Evolutionary conservation across 148 eudicot species (phyloP), one percentile per base, ranked within the genome.

Genomic region (Rhododendron williamsianum): DNA sequence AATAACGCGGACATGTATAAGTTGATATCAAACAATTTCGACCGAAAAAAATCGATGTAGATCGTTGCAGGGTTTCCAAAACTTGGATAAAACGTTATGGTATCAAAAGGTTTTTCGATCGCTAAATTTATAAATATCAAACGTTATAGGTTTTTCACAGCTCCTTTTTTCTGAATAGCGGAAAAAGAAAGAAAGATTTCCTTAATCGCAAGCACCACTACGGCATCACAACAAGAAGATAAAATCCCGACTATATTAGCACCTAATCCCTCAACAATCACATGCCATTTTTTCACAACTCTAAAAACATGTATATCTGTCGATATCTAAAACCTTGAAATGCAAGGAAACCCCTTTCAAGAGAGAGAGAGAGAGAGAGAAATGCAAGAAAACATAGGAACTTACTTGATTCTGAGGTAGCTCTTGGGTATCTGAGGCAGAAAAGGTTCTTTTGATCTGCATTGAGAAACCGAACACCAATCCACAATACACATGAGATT

Each of bases 351-450:
- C 18, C 56, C 56, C 56, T 52, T 52, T 52, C 56, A 3, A 35
- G 72, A 38, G 25, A 19, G 33, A 30, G 23, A 35, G 18, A 9
- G 23, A 46, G 25, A 49, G n/a, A 65, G 4, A 21, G 52, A 76
- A 58, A 79, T 45, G 10, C 18, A 15, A 52, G 58, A 52, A 12
- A 52, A 52, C 69, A 23, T 30, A 51, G 63, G 19, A 77, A 16
- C 6, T 86, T 92, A 96, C 98, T 92, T 94, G 73, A 96, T 96
- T 84, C 96, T 90, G 73, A 96, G 91, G 89, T 92, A 96, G 85
- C 90, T 92, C 92, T 93, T 96, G 49, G 96, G 90, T 81, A 96
- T 82, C 83, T 93, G 98, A 56, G 98, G 98, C 91, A 93, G 91
- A 90, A 80, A 90, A 25, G 94, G 95, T 83, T 93, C 91, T 81